These are phyloP conservation scores for Rubia peregrina DNA, from an alignment of 305 asterid genomes.

Conservation along the genomic window DNA sequence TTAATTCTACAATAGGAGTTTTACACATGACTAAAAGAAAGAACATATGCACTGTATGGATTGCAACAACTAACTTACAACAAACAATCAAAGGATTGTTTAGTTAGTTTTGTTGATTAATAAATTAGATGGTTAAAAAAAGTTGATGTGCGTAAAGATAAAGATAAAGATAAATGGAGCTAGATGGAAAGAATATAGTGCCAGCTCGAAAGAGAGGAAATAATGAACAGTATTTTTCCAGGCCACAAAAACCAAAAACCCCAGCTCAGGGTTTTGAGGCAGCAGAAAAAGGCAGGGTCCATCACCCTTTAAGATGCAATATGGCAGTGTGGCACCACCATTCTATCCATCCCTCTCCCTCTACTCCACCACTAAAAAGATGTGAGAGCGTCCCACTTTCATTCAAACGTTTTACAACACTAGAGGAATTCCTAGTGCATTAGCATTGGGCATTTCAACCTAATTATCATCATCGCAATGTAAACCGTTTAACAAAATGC, in stretches of 20 bases:
- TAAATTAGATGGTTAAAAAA: background rate
- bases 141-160: background rate
- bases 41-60: background rate
- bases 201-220: conserved; percentile 27
- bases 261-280: conserved; percentile 18
- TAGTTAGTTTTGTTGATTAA: background rate
- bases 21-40: too few species aligned
- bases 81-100: conserved; percentile 13
- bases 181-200: conserved; percentile 8
- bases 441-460: too few species aligned
- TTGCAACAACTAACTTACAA: conserved; percentile 13
- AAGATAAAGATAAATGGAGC: background rate
- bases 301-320: conserved; percentile 7
- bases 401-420: background rate
- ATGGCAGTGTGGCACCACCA: conserved; percentile 17
- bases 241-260: conserved; percentile 16
- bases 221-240: conserved; percentile 24
- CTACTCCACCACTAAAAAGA: background rate
- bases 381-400: background rate
- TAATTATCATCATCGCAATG: too few species aligned
- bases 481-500: too few species aligned
- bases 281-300: conserved; percentile 15
- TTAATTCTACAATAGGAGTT: background rate
- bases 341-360: background rate
- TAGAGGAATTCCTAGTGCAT: too few species aligned